These are phyloP conservation scores for Ilyonectria mors-panacis DNA, from an alignment of 2,329 filamentous ascomycete species.

Conservation along the genomic window DNA sequence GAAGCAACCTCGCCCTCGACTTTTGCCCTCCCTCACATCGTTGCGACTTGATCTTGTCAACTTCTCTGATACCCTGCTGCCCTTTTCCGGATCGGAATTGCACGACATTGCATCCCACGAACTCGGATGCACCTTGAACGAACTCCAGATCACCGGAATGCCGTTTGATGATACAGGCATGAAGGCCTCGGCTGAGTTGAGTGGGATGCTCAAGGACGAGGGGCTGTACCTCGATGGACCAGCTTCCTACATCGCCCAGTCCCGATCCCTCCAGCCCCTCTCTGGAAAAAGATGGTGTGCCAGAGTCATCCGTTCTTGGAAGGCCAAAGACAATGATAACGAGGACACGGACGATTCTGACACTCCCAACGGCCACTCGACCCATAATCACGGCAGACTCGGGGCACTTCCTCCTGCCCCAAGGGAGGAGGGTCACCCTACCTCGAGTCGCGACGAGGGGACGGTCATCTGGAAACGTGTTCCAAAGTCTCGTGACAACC, in stretches of 20 bases:
- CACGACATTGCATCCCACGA: conserved; percentile 69
- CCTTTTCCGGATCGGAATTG: conserved; percentile 62
- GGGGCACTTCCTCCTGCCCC: conserved; percentile 59
- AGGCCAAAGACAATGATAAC: conserved; percentile 46
- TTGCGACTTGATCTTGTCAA: conserved; percentile 70
- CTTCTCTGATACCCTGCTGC: conserved; percentile 63
- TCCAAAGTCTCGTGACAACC: conserved; percentile 57
- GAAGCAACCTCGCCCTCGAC: conserved; percentile 55
- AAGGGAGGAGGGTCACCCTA: conserved; percentile 59
- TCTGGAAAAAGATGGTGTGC: conserved; percentile 57
- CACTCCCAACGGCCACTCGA: conserved; percentile 39
- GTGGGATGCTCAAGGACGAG: conserved; percentile 68
- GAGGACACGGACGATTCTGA: conserved; percentile 48
- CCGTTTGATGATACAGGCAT: conserved; percentile 64
- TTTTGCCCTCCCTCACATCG: conserved; percentile 63
- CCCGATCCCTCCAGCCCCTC: conserved; percentile 58
- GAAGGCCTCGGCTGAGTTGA: conserved; percentile 63
- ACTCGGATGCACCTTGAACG: conserved; percentile 67
- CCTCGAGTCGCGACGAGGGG: conserved; percentile 58
- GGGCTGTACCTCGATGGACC: conserved; percentile 65
- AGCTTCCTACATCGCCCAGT: conserved; percentile 60
- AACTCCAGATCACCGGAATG: conserved; percentile 67
- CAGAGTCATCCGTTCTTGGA: conserved; percentile 64
- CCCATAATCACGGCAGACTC: conserved; percentile 48
- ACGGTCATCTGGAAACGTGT: conserved; percentile 67